Evolutionary conservation across 1,284 basidiomycete species (phyloP), one percentile per base, ranked within the genome.

Genomic region (Xerocomus amazonicus): DNA sequence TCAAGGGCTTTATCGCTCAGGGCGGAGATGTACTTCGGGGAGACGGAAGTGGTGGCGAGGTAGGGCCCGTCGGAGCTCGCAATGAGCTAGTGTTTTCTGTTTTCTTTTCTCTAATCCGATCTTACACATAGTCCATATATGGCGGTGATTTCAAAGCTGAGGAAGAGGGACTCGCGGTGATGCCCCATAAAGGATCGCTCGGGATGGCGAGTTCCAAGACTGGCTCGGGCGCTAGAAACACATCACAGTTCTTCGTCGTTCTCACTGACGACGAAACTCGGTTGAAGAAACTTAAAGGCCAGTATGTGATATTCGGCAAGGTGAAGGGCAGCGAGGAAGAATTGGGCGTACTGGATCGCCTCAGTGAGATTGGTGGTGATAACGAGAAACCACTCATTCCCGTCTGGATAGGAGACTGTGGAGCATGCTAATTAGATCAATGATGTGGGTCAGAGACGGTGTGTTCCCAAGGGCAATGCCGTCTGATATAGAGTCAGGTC

Each of bases 1-100:
- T 74, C 39, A 69, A 72, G 53, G 75, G 66, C 19, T 78, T 77
- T 49, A 66, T 77, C 7, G 75, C 72, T 4, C 77, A 80, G 56
- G 75, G 74, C 9, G 76, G 77, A 3, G 76, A 80, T 54, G 59
- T 77, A 36, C 77, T 76, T n/a, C 60, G 77, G 45, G 69, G 71
- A 10, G 76, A 79, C 55, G 77, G 77, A 27, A 74, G 70, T 43
- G 75, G 76, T 5, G 77, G 77, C 6, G 76, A 79, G 70, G 74
- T 74, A 47, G 37, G 69, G 23, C 33, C 19, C 14, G 45, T 16
- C 26, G 27, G 37, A 37, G 32, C 17, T 13, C 40, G 31, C 38
- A 8, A 37, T 31, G 34, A n/a, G 12, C 19, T 23, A 4, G 19
- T 23, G 19, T 23, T 37, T 39, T n/a, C n/a, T n/a, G n/a, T n/a